Evolutionary conservation across 1,284 basidiomycete species (phyloP), one percentile per base, ranked within the genome.

Genomic region (Pseudozyma flocculosa): DNA sequence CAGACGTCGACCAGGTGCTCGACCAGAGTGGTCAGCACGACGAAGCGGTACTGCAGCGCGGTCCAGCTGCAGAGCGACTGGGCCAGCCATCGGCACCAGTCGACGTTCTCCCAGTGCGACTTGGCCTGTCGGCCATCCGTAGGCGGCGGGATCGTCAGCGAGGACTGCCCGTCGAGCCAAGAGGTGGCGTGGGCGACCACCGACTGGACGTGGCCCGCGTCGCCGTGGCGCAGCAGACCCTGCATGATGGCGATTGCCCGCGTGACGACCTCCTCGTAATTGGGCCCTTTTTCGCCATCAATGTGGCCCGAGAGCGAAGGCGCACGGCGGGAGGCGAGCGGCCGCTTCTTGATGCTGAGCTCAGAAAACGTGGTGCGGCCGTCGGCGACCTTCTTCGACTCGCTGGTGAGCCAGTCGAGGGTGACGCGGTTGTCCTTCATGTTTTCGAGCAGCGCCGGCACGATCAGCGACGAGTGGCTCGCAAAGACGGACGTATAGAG

Each of bases 1-100:
- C 86, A 85, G 40, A 84, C 82, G 61, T 86, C 84, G 32, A 87
- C 82, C 7, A 96, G 83, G 24, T 85, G 84, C 73, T 96, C 92
- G 34, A 95, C 86, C 10, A 96, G 81, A 67, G 86, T 84, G 2
- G 88, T 88, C 11, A 93, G 90, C 2, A 96, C 85, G 18, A 88
- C 87, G 73, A 90, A 92, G 30, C 93, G 88, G 78, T 94, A 94
- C 75, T 94, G 91, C 56, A 93, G 89, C 68, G 88, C 88, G 9
- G 90, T 84, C 87, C 90, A 94, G 63, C 89, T 86, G 24, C 87
- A 85, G 7, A 86, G 82, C 61, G 85, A 86, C 51, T 85, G 84
- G 18, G 86, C 85, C 43, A 94, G 82, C 92, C 92, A 96, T 60
- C 86, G 85, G 73, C 87, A 90, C 75, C 89, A 87, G 15, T 86